phyloP scores from a whole-genome alignment of 179 eudicot species.

The Pouteria campechiana region DNA sequence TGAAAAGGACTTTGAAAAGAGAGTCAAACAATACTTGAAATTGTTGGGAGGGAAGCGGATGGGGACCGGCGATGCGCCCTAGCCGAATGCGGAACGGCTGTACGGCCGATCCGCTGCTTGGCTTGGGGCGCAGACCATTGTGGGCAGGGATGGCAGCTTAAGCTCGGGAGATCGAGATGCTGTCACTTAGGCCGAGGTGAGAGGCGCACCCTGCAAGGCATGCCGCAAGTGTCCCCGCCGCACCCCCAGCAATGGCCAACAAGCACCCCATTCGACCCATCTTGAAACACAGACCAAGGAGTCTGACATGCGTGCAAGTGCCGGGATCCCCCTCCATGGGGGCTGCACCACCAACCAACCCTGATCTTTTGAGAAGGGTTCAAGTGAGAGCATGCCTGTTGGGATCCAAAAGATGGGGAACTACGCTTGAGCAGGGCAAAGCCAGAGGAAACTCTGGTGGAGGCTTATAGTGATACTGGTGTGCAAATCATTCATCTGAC shows the following conservation, averaged over 20 bases:
- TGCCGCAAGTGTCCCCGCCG: too few species aligned
- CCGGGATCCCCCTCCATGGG: slow-evolving; percentile 1
- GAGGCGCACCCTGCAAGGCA: too few species aligned
- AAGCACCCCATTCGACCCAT: slow-evolving; percentile 7
- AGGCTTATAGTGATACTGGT: slow-evolving; percentile 4
- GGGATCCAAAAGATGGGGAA: slow-evolving; percentile 3
- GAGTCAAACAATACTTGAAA: slow-evolving; percentile 29
- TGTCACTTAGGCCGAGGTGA: slow-evolving; percentile 3
- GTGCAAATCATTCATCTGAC: slow-evolving; percentile 6
- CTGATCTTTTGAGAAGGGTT: slow-evolving; percentile 12
- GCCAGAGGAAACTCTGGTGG: slow-evolving; percentile 9
- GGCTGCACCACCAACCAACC: slow-evolving; percentile 3
- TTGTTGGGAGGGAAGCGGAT: slow-evolving; percentile 21
- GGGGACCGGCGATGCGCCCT: slow-evolving; percentile 24
- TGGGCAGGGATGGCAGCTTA: slow-evolving; percentile 5
- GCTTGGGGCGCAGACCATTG: slow-evolving; percentile 3
- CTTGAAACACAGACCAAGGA: slow-evolving; percentile 18
- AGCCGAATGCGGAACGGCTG: slow-evolving; percentile 22
- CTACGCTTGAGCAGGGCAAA: slow-evolving; percentile 5
- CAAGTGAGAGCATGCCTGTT: slow-evolving; percentile 7
- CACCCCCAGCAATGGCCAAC: slow-evolving; percentile 7
- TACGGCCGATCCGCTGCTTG: slow-evolving; percentile 7
- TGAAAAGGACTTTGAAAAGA: slow-evolving; percentile 16
- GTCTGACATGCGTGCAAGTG: slow-evolving; percentile 12
- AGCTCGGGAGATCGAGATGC: slow-evolving; percentile 3